Evolutionary conservation across 2,329 filamentous ascomycete species (phyloP).

Genomic region (Paracamarosporium sp.): DNA sequence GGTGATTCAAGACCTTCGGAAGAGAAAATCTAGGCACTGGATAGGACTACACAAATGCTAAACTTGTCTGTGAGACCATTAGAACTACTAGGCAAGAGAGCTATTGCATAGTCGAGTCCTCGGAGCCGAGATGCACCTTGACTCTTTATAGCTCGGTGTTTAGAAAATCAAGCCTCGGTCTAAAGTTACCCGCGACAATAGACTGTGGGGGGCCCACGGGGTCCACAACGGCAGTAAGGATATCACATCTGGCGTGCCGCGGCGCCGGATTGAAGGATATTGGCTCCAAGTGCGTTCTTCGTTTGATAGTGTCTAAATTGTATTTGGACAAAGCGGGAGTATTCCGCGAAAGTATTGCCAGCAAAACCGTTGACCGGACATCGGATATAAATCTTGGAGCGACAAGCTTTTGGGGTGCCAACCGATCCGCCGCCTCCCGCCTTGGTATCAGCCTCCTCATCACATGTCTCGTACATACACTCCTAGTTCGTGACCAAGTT

Average conservation of each 20-base stretch:
- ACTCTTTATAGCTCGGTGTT: not conserved
- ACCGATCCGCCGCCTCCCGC: not conserved
- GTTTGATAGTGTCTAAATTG: not conserved
- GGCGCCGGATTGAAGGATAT: too few species aligned
- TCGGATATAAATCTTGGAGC: not conserved
- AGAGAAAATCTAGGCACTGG: too few species aligned
- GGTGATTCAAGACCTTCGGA: not conserved
- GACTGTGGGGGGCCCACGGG: constrained; percentile 1
- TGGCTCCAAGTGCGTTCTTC: too few species aligned
- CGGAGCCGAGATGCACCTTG: not conserved
- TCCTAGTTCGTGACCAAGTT: not conserved
- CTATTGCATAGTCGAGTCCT: not conserved
- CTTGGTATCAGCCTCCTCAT: constrained; percentile 4
- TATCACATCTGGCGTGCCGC: not conserved
- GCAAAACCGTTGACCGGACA: not conserved
- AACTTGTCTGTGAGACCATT: too few species aligned
- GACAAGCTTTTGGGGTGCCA: not conserved
- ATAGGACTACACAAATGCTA: too few species aligned
- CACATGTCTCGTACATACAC: not conserved
- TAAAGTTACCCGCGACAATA: not conserved
- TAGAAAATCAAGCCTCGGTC: not conserved
- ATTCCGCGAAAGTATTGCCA: not conserved
- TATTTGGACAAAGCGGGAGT: not conserved
- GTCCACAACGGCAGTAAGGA: not conserved
- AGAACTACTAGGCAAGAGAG: too few species aligned